Conservation (phyloP, 2,329 filamentous ascomycete species). For the Didymella pomorum region DNA sequence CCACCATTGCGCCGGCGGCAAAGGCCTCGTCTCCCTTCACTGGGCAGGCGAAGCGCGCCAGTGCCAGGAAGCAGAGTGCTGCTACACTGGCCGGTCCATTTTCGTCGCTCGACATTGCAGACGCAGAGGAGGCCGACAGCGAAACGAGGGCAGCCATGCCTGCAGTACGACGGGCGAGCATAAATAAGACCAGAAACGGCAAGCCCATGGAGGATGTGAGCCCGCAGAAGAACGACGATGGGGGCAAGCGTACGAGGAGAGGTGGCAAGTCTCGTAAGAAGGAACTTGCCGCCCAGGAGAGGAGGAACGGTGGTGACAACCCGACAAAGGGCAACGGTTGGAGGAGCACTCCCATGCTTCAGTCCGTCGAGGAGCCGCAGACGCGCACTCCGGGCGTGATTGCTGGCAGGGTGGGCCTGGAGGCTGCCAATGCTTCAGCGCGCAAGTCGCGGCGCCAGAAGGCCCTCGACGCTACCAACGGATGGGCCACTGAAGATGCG, state of each 20-base stretch:
- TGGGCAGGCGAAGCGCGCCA: constrained; percentile 40
- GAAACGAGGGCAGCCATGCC: constrained; percentile 40
- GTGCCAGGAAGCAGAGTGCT: constrained; percentile 46
- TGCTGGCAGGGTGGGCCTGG: constrained; percentile 47
- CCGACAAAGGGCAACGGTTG: constrained; percentile 67
- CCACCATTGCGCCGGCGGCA: constrained; percentile 47
- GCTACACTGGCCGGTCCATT: constrained; percentile 52
- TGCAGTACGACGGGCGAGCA: constrained; percentile 45
- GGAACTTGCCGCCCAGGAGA: constrained; percentile 54
- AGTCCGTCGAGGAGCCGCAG: constrained; percentile 61
- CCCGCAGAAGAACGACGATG: constrained; percentile 44
- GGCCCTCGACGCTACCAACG: constrained; percentile 70
- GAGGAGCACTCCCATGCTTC: constrained; percentile 72
- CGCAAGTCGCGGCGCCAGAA: constrained; percentile 58
- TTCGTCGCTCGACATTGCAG: constrained; percentile 51
- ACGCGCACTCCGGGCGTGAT: constrained; percentile 49
- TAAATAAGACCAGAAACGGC: constrained; percentile 52
- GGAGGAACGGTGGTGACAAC: constrained; percentile 43
- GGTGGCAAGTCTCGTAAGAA: constrained; percentile 57
- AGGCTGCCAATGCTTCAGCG: constrained; percentile 49
- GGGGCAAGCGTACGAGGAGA: constrained; percentile 56
- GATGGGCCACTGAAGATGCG: constrained; percentile 95
- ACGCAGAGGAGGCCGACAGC: constrained; percentile 50
- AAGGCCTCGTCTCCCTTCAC: constrained; percentile 51
- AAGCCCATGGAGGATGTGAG: constrained; percentile 51